phyloP scores from a whole-genome alignment of 1,284 basidiomycete genomes.

The Sanghuangporus baumii region DNA sequence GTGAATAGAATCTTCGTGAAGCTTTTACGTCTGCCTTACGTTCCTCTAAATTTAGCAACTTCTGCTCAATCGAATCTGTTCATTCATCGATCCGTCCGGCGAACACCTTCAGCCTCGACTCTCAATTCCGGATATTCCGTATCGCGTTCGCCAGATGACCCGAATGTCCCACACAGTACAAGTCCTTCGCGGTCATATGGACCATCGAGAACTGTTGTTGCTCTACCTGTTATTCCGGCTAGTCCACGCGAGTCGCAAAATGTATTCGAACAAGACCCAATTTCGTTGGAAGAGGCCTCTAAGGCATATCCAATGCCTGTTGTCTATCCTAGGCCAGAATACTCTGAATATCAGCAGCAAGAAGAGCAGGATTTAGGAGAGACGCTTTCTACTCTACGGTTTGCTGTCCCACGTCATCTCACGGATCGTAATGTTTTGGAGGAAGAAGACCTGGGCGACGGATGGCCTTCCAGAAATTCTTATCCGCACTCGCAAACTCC shows the following conservation, averaged over 20 bases:
- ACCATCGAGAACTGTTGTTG: background rate
- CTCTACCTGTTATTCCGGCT: conserved; percentile 17
- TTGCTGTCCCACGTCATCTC: conserved; percentile 1
- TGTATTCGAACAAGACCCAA: conserved; percentile 11
- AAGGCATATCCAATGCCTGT: conserved; percentile 8
- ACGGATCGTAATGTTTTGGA: background rate
- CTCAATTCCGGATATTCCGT: conserved; percentile 15
- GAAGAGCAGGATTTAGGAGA: conserved; percentile 7
- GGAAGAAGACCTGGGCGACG: conserved; percentile 7
- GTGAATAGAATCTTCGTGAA: background rate
- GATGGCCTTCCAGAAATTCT: background rate
- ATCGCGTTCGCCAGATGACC: conserved; percentile 9
- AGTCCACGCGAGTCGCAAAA: conserved; percentile 19
- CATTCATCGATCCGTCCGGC: conserved; percentile 18
- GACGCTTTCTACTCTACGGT: conserved; percentile 3
- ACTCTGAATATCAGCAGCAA: conserved; percentile 1
- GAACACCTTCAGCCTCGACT: conserved; percentile 14
- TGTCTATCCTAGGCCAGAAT: background rate
- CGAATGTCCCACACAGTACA: background rate
- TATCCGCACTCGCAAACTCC: conserved; percentile 7
- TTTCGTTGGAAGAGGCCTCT: background rate
- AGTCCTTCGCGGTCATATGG: background rate
- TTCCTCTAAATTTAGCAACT: background rate
- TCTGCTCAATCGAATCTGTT: conserved; percentile 17
- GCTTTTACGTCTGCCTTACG: conserved; percentile 1